Percentiles rank a stretch among this genome's conserved stretches.
phyloP scores from a whole-genome alignment of 73 alveolate genomes.

The Paramecium bursaria region DNA sequence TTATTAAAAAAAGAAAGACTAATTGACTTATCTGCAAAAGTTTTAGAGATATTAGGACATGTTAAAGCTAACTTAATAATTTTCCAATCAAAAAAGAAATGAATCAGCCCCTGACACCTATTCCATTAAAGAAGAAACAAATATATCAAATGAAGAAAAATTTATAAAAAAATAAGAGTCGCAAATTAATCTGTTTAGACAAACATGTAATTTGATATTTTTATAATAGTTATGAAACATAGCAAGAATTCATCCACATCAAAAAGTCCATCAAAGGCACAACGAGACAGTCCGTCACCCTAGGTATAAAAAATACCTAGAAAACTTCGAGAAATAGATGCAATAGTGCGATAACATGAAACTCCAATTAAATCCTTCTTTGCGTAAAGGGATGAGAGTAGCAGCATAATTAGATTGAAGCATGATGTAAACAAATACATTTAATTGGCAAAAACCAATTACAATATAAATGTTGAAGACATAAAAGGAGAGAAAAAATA shows the following conservation, averaged over 20 bases:
- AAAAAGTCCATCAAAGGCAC: background rate
- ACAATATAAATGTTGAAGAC: slow-evolving; percentile 52
- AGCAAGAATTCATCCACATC: slow-evolving; percentile 35
- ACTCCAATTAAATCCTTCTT: slow-evolving; percentile 38
- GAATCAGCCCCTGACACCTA: slow-evolving; percentile 44
- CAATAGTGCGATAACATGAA: slow-evolving; percentile 49
- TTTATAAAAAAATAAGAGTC: slow-evolving; percentile 5
- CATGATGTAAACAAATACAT: slow-evolving; percentile 39
- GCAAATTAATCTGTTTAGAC: slow-evolving; percentile 2
- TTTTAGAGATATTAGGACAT: slow-evolving; percentile 35
- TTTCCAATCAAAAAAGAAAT: slow-evolving; percentile 7
- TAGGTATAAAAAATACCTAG: background rate
- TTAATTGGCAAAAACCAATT: slow-evolving; percentile 48
- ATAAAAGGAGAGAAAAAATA: background rate
- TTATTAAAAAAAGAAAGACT: background rate
- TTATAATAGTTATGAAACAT: background rate
- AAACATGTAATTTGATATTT: background rate
- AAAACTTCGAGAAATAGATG: slow-evolving; percentile 54
- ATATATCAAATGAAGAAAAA: slow-evolving; percentile 28
- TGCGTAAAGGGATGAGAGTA: slow-evolving; percentile 10
- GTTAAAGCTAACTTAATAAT: background rate
- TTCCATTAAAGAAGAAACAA: slow-evolving; percentile 17
- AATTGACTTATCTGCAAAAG: slow-evolving; percentile 8
- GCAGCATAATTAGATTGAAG: slow-evolving; percentile 24
- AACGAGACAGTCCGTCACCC: background rate